These are phyloP conservation scores for Krasilnikovozyma curviuscula DNA, from an alignment of 768 basidiomycete species.

Conservation along the genomic window DNA sequence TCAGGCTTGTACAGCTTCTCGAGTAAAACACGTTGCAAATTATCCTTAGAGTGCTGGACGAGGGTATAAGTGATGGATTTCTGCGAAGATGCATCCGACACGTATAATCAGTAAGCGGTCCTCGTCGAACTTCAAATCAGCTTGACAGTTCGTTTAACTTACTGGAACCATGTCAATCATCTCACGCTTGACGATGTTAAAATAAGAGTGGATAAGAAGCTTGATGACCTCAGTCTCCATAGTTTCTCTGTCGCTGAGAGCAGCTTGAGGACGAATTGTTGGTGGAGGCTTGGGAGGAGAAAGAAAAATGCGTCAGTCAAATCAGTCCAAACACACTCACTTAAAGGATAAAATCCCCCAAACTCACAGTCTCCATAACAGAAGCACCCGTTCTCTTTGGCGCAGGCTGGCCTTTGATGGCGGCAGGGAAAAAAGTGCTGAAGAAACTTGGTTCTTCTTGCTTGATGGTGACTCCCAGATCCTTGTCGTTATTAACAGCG, in stretches of 20 bases:
- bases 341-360: not conserved
- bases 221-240: conserved; percentile 99
- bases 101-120: not conserved
- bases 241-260: conserved; percentile 79
- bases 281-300: conserved; percentile 46
- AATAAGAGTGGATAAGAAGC: conserved; percentile 87
- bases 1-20: conserved; percentile 96
- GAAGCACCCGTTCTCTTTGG: conserved; percentile 40
- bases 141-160: not conserved
- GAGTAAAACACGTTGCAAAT: conserved; percentile 77
- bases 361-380: conserved; percentile 39
- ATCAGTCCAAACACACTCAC: not conserved
- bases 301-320: not conserved
- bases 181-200: conserved; percentile 86
- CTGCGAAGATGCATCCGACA: too few relatives aligned
- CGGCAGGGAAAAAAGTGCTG: conserved; percentile 72
- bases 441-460: conserved; percentile 87
- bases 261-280: conserved; percentile 71
- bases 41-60: conserved; percentile 82
- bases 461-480: conserved; percentile 74
- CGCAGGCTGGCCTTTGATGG: conserved; percentile 38
- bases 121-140: not conserved
- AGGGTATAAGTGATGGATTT: conserved; percentile 84
- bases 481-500: conserved; percentile 75
- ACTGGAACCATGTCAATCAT: conserved; percentile 7